Conservation (phyloP, 192 early-diverging fungal genomes). For the Kappamyces sp. region DNA sequence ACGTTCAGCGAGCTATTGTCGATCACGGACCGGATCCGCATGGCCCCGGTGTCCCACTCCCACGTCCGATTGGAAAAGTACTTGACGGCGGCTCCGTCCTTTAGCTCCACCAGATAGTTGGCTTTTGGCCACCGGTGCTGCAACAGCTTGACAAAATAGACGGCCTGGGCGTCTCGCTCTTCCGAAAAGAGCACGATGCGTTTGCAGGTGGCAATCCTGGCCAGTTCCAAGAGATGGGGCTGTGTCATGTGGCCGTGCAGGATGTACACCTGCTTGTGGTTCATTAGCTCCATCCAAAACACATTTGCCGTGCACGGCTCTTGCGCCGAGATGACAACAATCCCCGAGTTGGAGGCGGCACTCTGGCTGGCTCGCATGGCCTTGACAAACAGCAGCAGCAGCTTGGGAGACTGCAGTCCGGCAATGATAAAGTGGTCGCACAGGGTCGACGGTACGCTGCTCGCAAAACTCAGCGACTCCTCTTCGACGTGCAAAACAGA, state of each 20-base stretch:
- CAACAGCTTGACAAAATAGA: conserved; percentile 51
- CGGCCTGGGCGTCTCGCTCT: conserved; percentile 37
- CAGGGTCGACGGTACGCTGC: background rate
- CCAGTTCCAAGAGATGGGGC: conserved; percentile 27
- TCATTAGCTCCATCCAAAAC: conserved; percentile 39
- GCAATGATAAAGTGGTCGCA: conserved; percentile 42
- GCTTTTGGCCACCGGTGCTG: conserved; percentile 46
- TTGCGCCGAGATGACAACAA: conserved; percentile 3
- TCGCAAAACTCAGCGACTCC: background rate
- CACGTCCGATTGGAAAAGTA: conserved; percentile 33
- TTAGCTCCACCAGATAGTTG: conserved; percentile 40
- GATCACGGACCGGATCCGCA: conserved; percentile 42
- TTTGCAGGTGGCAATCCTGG: conserved; percentile 32
- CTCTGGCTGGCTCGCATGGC: conserved; percentile 34
- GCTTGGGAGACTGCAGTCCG: conserved; percentile 35
- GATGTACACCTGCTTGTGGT: conserved; percentile 25
- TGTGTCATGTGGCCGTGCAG: conserved; percentile 37
- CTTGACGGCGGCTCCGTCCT: conserved; percentile 39
- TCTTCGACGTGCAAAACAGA: background rate
- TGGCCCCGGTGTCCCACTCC: conserved; percentile 38
- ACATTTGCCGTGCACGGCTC: too few species aligned
- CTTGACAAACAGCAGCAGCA: conserved; percentile 39
- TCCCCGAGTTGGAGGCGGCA: too few species aligned
- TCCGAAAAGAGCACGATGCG: conserved; percentile 40
- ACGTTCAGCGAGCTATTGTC: conserved; percentile 45